Evolutionary conservation across 2,329 filamentous ascomycete species (phyloP).

Genomic region (Aspergillus piperis): DNA sequence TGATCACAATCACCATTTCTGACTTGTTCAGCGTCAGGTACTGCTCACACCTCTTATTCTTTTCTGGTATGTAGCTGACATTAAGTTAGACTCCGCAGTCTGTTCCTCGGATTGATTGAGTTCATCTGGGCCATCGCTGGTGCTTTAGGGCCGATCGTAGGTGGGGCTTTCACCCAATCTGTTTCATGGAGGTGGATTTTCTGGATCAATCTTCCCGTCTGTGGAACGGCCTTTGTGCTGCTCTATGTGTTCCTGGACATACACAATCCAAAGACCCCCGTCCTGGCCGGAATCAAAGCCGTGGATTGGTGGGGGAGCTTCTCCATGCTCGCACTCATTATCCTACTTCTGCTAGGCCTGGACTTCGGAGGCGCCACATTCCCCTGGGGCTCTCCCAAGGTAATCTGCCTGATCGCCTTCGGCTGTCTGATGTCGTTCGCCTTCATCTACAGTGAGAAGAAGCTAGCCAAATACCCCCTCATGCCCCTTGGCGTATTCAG

Average conservation of each 20-base stretch:
- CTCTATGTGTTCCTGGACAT: slow-evolving; percentile 57
- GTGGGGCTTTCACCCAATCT: slow-evolving; percentile 51
- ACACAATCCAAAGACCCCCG: slow-evolving; percentile 55
- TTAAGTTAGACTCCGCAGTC: slow-evolving; percentile 42
- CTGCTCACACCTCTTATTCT: no score
- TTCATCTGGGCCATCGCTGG: slow-evolving; percentile 59
- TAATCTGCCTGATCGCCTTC: slow-evolving; percentile 58
- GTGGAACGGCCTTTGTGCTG: slow-evolving; percentile 51
- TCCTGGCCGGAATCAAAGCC: slow-evolving; percentile 52
- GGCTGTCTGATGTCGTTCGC: slow-evolving; percentile 50
- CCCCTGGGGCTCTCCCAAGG: slow-evolving; percentile 56
- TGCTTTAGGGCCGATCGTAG: slow-evolving; percentile 55
- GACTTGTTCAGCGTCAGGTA: slow-evolving; percentile 57
- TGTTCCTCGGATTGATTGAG: slow-evolving; percentile 55
- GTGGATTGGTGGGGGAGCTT: slow-evolving; percentile 58
- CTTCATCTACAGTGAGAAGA: slow-evolving; percentile 65
- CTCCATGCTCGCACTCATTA: slow-evolving; percentile 52
- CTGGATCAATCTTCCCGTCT: slow-evolving; percentile 58
- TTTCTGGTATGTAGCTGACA: not conserved
- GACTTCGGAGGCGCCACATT: slow-evolving; percentile 57
- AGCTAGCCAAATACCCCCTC: slow-evolving; percentile 66
- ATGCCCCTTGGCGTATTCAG: slow-evolving; percentile 66
- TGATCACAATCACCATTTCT: slow-evolving; percentile 57
- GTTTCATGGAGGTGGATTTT: slow-evolving; percentile 57
- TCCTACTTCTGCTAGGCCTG: slow-evolving; percentile 56